Base-by-base conservation (phyloP, 768 basidiomycete species). In the Neoboletus brunneissimus region DNA sequence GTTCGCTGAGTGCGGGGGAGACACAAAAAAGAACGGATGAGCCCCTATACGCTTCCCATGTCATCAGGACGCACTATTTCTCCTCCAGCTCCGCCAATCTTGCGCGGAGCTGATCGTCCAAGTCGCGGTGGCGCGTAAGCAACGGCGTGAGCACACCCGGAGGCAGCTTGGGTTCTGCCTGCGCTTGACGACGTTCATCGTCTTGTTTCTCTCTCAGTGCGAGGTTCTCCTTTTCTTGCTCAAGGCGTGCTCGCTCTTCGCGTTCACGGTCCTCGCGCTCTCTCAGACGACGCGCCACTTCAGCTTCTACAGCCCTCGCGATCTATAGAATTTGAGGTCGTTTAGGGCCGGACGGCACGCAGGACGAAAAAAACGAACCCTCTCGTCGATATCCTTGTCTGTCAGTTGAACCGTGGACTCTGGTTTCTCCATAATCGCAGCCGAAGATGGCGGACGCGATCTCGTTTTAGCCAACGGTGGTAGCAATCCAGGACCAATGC, bases 351-450 rank as follows among this genome's bases (percentile, higher is more conserved):
- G 37, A 34, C 16, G 42, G 12, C 25, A 35, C 5, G 38, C 34
- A 57, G 13, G 32, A 13, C 8, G 23, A 43, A 34, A 34, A 18
- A 51, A 46, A 54, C 48, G 70, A 62, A 87, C 89, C 73, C 85
- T 76, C 35, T 86, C 86, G 58, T 91, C 86, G 58, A 91, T 87
- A 47, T 91, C 89, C 64, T 84, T 80, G 70, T 88, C 86, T 3
- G 83, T 82, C 60, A 87, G 65, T 31, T 67, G 64, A 45, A 64
- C 48, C 5, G 54, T 18, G 1, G 38, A 18, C 20, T 68, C 72
- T 35, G 59, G 22, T 16, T 56, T 43, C 53, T 64, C 61, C 45
- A 47, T 38, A 25, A 62, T 64, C 13, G 51, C 51, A 12, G 54
- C 4, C 15, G 63, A 40, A 12, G 47, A 60, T 20, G 64, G 56